Base-by-base conservation (phyloP, 805 yeast species). In the Saccharomycopsis babjevae region DNA sequence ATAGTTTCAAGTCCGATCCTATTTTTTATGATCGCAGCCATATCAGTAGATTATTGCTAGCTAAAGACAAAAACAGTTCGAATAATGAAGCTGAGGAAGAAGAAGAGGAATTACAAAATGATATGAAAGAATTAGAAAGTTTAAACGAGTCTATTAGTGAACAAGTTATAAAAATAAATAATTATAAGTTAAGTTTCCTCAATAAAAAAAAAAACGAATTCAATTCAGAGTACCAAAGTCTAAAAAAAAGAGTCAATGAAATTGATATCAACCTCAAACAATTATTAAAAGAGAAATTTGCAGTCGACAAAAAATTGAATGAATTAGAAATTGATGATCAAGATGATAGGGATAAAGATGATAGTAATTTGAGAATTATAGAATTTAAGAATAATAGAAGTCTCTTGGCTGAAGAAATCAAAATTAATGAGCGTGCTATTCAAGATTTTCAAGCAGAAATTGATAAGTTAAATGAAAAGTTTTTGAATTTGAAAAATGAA, bases 1-100 rank as follows among this genome's bases (percentile, higher is more conserved):
- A 81, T 16, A 79, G 80, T 1, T 75, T 80, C 50, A 71, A 79
- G 54, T 71, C 77, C 30, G 86, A 85, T 69, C 87, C 90, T 0
- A 70, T 85, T 1, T 72, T 71, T 60, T 83, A 79, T 63, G 70
- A 56, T 70, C 56, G 61, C 16, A 10, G 36, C 3, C 6, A 18
- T 5, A 20, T 38, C 0, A 60, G 64, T 63, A 59, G 69, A 69
- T 59, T 68, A 13, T n/a, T 22, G 39, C 38, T 22, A 46, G 28
- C 52, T 5, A 46, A 25, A 22, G 52, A 25, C 32, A 46, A 22
- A 46, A 25, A 25, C 22, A 25, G 18, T 46, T 10, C 22, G 13
- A 46, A 22, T 46, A 25, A 22, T 46, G 52, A 46, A 11, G 52
- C 52, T 22, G 32, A 46, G 22, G 52, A n/a, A 40, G 40, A n/a